Percentiles rank a stretch among this genome's conserved stretches.
phyloP scores from a whole-genome alignment of 768 basidiomycete genomes.

The Fomitopsis pulvina region DNA sequence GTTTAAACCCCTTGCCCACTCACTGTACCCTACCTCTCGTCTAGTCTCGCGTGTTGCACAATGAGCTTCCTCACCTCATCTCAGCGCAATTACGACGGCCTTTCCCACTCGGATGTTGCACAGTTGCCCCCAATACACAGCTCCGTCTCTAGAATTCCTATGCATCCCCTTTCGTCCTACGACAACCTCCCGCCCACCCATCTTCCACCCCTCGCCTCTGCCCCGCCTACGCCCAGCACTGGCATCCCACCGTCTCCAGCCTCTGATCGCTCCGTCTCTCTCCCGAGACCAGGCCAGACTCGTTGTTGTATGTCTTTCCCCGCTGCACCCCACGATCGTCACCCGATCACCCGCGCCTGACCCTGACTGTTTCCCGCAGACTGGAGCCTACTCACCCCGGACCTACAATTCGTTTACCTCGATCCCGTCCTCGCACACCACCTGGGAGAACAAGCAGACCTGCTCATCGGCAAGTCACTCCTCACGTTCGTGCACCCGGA shows the following conservation, averaged over 20 bases:
- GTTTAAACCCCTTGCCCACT: conserved; percentile 8
- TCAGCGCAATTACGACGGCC: conserved; percentile 23
- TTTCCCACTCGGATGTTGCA: conserved; percentile 20
- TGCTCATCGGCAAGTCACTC: conserved; percentile 63
- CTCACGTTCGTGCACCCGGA: conserved; percentile 81
- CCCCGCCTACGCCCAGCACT: background rate
- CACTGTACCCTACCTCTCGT: conserved; percentile 1
- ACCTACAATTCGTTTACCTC: conserved; percentile 74
- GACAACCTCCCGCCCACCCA: conserved; percentile 28
- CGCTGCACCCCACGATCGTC: conserved; percentile 26
- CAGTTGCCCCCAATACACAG: conserved; percentile 14
- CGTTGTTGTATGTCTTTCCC: conserved; percentile 61
- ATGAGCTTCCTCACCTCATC: conserved; percentile 28
- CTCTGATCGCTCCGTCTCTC: conserved; percentile 29
- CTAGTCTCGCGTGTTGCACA: conserved; percentile 13
- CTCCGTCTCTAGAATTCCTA: conserved; percentile 14
- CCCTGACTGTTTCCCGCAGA: conserved; percentile 38
- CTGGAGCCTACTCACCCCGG: conserved; percentile 75
- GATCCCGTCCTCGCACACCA: conserved; percentile 75
- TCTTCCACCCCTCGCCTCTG: conserved; percentile 13
- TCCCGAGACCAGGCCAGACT: conserved; percentile 62
- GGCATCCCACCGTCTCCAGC: conserved; percentile 18
- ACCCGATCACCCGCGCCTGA: conserved; percentile 26
- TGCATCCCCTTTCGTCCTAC: conserved; percentile 25
- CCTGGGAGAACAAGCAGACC: conserved; percentile 63